Evolutionary conservation across 2,329 filamentous ascomycete species (phyloP).

Genomic region (Sporothrix humicola): DNA sequence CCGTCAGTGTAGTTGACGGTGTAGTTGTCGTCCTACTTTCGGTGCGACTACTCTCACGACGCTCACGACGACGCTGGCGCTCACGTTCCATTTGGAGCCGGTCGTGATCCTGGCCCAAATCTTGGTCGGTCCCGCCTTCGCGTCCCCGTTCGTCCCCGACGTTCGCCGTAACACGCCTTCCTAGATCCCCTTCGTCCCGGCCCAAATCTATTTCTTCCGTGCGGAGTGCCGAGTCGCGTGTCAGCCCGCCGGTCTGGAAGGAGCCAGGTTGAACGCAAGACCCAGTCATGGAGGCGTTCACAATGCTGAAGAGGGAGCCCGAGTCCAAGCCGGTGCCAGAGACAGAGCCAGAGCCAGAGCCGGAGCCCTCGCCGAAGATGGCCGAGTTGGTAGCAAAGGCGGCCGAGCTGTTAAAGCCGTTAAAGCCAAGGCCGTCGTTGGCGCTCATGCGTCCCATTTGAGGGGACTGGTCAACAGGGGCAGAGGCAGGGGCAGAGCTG

Average conservation of each 20-base stretch:
- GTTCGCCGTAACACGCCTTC: background rate
- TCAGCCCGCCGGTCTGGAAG: constrained; percentile 15
- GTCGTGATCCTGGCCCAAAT: background rate
- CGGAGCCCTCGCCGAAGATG: constrained; percentile 4
- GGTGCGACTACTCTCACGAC: background rate
- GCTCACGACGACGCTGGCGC: background rate
- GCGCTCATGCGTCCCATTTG: constrained; percentile 18
- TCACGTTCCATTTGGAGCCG: background rate
- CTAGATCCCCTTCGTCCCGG: background rate
- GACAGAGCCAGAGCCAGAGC: background rate
- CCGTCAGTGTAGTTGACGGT: background rate
- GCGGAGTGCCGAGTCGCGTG: background rate
- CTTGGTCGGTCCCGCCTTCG: background rate
- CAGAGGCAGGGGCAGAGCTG: background rate
- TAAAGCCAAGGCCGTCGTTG: constrained; percentile 5
- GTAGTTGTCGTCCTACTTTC: background rate
- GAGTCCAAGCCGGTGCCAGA: background rate
- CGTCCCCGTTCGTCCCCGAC: background rate
- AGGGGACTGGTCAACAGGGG: background rate
- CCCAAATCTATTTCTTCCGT: background rate
- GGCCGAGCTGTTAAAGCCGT: constrained; percentile 1
- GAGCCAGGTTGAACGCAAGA: constrained; percentile 30
- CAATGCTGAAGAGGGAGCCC: constrained; percentile 16
- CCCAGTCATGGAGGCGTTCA: constrained; percentile 26
- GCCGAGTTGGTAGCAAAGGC: constrained; percentile 19